A percentile compares a stretch with the other conserved stretches of the same genome.
phyloP scores from a whole-genome alignment of 805 yeast genomes.

The Candida pseudoglaebosa region DNA sequence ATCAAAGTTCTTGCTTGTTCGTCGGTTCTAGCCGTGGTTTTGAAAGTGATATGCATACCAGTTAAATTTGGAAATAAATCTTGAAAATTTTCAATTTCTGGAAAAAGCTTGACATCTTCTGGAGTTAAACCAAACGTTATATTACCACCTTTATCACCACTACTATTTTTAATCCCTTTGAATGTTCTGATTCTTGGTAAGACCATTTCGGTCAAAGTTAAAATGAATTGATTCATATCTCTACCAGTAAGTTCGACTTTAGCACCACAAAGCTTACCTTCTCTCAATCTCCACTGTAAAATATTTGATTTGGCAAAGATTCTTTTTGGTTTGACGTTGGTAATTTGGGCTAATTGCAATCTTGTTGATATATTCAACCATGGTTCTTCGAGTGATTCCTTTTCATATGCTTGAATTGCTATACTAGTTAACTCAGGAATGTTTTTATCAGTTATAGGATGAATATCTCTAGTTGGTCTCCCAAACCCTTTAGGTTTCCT shows the following conservation, averaged over 20 bases:
- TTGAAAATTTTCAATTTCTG: constrained; percentile 87
- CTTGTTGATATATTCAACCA: constrained; percentile 73
- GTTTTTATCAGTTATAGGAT: constrained; percentile 62
- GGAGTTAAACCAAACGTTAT: constrained; percentile 79
- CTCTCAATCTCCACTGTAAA: constrained; percentile 80
- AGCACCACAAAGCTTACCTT: constrained; percentile 90
- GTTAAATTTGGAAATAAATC: constrained; percentile 85
- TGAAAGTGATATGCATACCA: constrained; percentile 81
- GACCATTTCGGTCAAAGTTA: constrained; percentile 86
- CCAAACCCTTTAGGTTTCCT: constrained; percentile 73
- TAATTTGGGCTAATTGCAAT: constrained; percentile 84
- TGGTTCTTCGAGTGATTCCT: constrained; percentile 63
- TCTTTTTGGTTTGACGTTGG: constrained; percentile 80
- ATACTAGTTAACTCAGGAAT: constrained; percentile 71
- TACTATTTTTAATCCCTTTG: constrained; percentile 65
- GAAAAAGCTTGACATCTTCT: constrained; percentile 77
- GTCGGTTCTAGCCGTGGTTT: constrained; percentile 87
- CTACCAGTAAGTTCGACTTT: constrained; percentile 72
- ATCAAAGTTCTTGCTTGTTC: constrained; percentile 82
- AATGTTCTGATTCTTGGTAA: constrained; percentile 90
- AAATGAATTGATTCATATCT: constrained; percentile 78
- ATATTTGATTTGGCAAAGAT: constrained; percentile 75
- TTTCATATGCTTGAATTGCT: constrained; percentile 71
- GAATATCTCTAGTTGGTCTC: constrained; percentile 69
- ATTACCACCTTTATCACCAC: constrained; percentile 86